phyloP scores from a whole-genome alignment of 192 early-diverging fungal species.

The Backusella circina region DNA sequence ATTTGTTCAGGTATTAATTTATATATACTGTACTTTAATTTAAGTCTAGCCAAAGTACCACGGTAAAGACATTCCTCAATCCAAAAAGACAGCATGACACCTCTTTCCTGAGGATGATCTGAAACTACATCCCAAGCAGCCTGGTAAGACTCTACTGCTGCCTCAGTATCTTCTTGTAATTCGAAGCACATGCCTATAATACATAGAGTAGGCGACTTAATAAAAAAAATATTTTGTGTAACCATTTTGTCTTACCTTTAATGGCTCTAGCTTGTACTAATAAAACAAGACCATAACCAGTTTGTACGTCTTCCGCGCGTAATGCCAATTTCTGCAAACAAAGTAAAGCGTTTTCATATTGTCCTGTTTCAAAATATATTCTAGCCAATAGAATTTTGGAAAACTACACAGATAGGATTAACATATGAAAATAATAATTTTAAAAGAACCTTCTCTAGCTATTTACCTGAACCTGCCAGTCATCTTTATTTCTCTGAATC shows the following conservation, averaged over 20 bases:
- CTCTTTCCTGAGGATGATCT: slow-evolving; percentile 21
- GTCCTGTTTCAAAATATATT: slow-evolving; percentile 50
- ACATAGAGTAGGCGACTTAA: background rate
- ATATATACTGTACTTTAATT: background rate
- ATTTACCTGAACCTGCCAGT: slow-evolving; percentile 7
- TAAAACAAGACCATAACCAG: slow-evolving; percentile 57
- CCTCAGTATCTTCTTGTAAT: slow-evolving; percentile 31
- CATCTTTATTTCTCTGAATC: background rate
- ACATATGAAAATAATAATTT: background rate
- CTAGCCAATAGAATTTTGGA: slow-evolving; percentile 50
- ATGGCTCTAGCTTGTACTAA: slow-evolving; percentile 52
- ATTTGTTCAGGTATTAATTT: background rate
- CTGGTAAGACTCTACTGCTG: slow-evolving; percentile 51
- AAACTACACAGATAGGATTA: slow-evolving; percentile 18
- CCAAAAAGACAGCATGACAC: slow-evolving; percentile 1
- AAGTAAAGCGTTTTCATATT: slow-evolving; percentile 40
- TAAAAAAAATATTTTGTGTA: background rate
- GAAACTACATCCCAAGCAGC: slow-evolving; percentile 24
- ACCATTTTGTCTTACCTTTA: slow-evolving; percentile 35
- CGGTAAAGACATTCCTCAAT: slow-evolving; percentile 2
- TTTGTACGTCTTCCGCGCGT: slow-evolving; percentile 25
- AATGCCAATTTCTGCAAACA: slow-evolving; percentile 32
- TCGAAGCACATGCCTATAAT: slow-evolving; percentile 41
- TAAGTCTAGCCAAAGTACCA: background rate
- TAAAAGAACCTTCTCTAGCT: background rate